Base-by-base conservation (phyloP, 306 rosid species). In the Prinsepia uniflora region DNA sequence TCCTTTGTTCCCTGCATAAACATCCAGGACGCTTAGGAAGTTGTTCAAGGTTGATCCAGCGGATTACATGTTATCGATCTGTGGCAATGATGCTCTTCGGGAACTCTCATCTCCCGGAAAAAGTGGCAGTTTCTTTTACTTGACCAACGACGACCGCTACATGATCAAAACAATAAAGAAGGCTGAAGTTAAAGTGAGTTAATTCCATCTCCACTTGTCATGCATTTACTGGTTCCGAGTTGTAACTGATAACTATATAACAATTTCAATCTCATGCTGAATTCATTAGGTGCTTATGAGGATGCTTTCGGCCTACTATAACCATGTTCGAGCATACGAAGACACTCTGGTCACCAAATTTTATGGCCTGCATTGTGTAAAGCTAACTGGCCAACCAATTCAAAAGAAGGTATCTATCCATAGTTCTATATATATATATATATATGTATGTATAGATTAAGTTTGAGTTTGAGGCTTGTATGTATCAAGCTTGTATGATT, bases 121-220 rank as follows among this genome's bases (percentile, higher is more conserved):
- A 84, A 93, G 98, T 79, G 98, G 98, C 2, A 93, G 97, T 75
- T 93, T 90, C 80, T 93, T 93, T 82, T 93, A 90, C 89, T 83
- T 93, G 82, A 93, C 98, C 79, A 80, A 86, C 59, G 98, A 93
- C 13, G 98, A 93, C 45, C 97, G 96, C 65, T 93, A 88, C 85
- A 93, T 90, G 98, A 93, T 93, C 47, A 93, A 93, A 82, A 93
- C 98, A 19, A 88, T 90, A 86, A 93, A 80, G 66, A 93, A 93
- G 75, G 75, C 97, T 34, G 98, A 93, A 93, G 93, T 82, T 13
- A 93, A 93, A 87, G 98, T 90, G 81, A 86, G 96, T 80, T 24
- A 24, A 24, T 24, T 79, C 41, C 20, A 18, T 8, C 30, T 48
- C 55, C 42, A 52, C 39, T 79, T 24, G 22, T 24, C 30, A 24